phyloP scores from a whole-genome alignment of 164 flowering plant genomes.

The Taxillus chinensis region DNA sequence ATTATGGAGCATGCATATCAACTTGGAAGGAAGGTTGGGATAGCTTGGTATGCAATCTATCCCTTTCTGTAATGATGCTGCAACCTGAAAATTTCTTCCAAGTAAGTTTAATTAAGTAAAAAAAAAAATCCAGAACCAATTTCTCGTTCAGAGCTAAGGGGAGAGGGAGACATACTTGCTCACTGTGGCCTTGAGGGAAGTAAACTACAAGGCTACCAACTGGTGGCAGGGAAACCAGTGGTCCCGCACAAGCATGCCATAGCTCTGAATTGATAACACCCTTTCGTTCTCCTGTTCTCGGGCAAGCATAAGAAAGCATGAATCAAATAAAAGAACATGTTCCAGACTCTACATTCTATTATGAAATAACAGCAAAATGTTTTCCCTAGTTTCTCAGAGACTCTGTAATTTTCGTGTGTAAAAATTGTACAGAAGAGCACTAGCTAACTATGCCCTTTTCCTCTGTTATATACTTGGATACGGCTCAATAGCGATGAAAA shows the following conservation, averaged over 20 bases:
- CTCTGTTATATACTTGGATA: too few relatives aligned
- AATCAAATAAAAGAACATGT: neutral
- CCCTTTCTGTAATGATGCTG: slow-evolving; percentile 94
- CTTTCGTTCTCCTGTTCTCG: slow-evolving; percentile 58
- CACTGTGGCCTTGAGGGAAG: slow-evolving; percentile 99
- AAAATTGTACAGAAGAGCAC: too few relatives aligned
- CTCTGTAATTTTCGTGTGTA: too few relatives aligned
- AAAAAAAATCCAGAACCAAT: neutral
- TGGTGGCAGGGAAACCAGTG: slow-evolving; percentile 85
- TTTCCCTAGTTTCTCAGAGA: neutral
- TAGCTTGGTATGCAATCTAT: slow-evolving; percentile 80
- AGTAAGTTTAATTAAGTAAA: slow-evolving; percentile 5
- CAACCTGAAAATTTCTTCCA: slow-evolving; percentile 49
- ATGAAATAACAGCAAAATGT: neutral
- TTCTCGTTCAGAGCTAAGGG: neutral
- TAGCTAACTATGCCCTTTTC: too few relatives aligned
- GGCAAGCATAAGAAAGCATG: slow-evolving; percentile 4
- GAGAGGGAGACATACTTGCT: slow-evolving; percentile 47
- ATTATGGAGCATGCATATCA: slow-evolving; percentile 85
- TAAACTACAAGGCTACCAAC: slow-evolving; percentile 93
- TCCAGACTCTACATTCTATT: neutral
- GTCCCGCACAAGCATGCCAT: slow-evolving; percentile 99
- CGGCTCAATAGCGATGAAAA: too few relatives aligned
- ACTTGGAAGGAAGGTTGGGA: slow-evolving; percentile 90
- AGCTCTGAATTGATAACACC: slow-evolving; percentile 72